Conservation (phyloP, 495 filamentous ascomycete genomes). For the Trichoderma orchidacearum region DNA sequence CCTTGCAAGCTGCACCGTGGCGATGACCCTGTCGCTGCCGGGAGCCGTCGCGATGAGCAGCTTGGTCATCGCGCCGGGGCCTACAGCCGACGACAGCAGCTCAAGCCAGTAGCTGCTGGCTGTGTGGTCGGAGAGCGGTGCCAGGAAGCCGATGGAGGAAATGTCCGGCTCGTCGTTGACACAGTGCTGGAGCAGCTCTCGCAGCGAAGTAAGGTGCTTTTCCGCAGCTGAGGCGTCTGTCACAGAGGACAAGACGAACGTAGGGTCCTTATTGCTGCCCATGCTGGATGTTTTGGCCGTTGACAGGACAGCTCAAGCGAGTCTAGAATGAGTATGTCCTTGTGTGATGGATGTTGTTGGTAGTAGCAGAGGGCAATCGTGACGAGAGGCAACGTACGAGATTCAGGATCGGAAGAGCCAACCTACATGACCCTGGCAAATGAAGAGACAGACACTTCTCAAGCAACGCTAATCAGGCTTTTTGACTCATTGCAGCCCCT, state of each 20-base stretch:
- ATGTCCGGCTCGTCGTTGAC: conserved; percentile 4
- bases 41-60: background rate
- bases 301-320: background rate
- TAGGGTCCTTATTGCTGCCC: background rate
- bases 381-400: no score
- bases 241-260: background rate
- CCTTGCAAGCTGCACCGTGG: conserved; percentile 3
- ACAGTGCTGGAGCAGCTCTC: conserved; percentile 1
- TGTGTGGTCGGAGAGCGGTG: conserved; percentile 1
- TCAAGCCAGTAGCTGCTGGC: conserved; percentile 3
- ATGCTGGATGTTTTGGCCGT: background rate
- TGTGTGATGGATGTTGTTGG: background rate
- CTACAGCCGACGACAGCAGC: background rate
- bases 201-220: conserved; percentile 1
- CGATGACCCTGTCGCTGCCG: background rate
- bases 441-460: no score
- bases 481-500: no score
- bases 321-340: background rate
- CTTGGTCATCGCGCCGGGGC: background rate
- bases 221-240: background rate
- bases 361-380: no score
- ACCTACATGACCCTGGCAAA: no score
- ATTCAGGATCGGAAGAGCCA: no score
- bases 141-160: conserved; percentile 6
- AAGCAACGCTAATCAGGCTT: no score